Evolutionary conservation across 169 alveolate species (phyloP).

Genomic region (Theileria sp.): DNA sequence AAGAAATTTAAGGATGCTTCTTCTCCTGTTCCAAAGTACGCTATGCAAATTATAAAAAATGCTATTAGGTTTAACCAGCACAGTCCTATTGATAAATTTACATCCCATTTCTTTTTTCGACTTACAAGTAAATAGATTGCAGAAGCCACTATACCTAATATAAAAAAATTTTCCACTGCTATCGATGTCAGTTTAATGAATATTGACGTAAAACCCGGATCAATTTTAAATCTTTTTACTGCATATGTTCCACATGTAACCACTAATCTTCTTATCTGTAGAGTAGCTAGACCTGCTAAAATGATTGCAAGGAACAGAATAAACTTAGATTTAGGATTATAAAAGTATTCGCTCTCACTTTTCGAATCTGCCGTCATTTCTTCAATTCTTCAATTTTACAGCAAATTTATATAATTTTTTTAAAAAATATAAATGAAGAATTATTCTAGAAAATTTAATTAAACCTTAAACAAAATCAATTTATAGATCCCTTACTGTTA

Average conservation of each 20-base stretch:
- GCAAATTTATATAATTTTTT: background rate
- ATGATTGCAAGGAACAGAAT: background rate
- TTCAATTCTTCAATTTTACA: too few species aligned
- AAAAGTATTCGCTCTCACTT: background rate
- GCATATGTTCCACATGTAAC: conserved; percentile 31
- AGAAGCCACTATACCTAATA: background rate
- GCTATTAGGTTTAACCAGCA: conserved; percentile 12
- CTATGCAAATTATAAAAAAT: background rate
- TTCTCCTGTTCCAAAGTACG: conserved; percentile 28
- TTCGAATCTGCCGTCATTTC: background rate
- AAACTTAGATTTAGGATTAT: background rate
- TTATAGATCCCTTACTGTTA: background rate
- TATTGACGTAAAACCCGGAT: background rate
- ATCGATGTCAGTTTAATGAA: conserved; percentile 27
- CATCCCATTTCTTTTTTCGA: background rate
- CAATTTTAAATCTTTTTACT: conserved; percentile 20
- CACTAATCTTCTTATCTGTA: conserved; percentile 14
- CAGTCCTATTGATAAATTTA: conserved; percentile 2
- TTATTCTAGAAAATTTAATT: too few species aligned
- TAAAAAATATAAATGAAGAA: too few species aligned
- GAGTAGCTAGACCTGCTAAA: conserved; percentile 21
- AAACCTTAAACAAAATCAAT: background rate
- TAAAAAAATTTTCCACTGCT: background rate
- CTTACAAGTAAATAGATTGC: background rate
- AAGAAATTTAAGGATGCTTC: conserved; percentile 8